Conservation (phyloP, 2,329 filamentous ascomycete species). For the Exophiala aquamarina region DNA sequence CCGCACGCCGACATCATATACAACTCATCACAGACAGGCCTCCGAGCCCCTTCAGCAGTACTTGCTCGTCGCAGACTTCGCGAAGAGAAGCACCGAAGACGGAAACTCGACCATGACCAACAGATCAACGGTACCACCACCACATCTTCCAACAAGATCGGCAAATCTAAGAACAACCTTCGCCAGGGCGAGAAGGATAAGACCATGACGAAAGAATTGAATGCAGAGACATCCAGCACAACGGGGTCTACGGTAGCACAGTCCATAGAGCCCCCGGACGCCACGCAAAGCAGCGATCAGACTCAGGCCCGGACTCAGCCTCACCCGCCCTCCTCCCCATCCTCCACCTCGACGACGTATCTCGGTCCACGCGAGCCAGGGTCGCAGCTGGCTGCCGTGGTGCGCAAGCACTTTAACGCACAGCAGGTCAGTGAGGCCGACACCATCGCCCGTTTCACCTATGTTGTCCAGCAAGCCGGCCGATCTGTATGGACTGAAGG, state of each 20-base stretch:
- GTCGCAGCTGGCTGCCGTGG: conserved; percentile 37
- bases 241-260: conserved; percentile 14
- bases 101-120: conserved; percentile 13
- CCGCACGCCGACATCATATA: conserved; percentile 49
- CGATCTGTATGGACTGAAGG: conserved; percentile 23
- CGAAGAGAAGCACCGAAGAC: conserved; percentile 23
- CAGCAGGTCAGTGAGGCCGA: conserved; percentile 47
- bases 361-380: conserved; percentile 13
- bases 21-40: conserved; percentile 42
- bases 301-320: too few species aligned
- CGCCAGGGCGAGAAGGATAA: conserved; percentile 18
- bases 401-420: conserved; percentile 50
- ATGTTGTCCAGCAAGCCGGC: conserved; percentile 46
- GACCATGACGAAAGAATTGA: conserved; percentile 10
- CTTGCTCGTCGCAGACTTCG: conserved; percentile 35
- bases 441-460: conserved; percentile 48
- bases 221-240: conserved; percentile 4
- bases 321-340: conserved; percentile 8
- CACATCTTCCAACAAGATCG: conserved; percentile 1
- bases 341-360: conserved; percentile 12
- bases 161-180: conserved; percentile 11
- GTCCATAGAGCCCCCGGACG: conserved; percentile 17
- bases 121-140: conserved; percentile 16
- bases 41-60: conserved; percentile 45
- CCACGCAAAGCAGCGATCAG: neutral